Evolutionary conservation across 2,329 filamentous ascomycete species (phyloP), one percentile per base, ranked within the genome.

Genomic region (Cordyceps fumosorosea): DNA sequence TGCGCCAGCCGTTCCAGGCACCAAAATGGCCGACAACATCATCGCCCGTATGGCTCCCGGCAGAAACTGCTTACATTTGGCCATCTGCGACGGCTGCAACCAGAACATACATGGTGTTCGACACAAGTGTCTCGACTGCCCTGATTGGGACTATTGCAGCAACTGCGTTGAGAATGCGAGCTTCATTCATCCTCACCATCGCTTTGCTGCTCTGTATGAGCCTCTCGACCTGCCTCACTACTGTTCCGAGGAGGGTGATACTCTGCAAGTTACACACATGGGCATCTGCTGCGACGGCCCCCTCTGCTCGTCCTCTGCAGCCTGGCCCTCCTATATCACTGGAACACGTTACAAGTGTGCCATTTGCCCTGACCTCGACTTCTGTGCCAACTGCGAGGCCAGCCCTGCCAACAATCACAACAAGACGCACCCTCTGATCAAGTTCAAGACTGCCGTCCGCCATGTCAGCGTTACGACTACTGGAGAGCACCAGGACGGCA

Each of bases 311-410:
- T 83, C 83, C 64, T 77, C 78, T 69, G 79, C 65, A 20, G 81
- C 69, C 67, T 81, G 72, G 72, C 80, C 71, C 81, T 84, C 79
- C 42, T 96, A 92, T 77, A 97, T 99, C 69, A 82, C 83, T 60
- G 96, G 95, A 57, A 84, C 89, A 64, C 90, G 95, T 66, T 99
- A 95, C 84, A 99, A 99, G 85, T 99, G 95, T 73, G 91, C 93
- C 58, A 89, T 99, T 62, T 99, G 95, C 80, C 83, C 96, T 71
- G 93, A 99, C 73, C 89, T 89, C 40, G 95, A 99, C 76, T 96
- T 97, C 79, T 99, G 95, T 74, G 91, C 90, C 71, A 89, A 85
- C 71, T 99, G 95, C 77, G 96, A 99, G 78, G 91, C 93, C 55
- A 87, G 87, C 69, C 95, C 95, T 8, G 81, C 81, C 66, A 93